phyloP scores from a whole-genome alignment of 768 basidiomycete species.

The Leccinum subgranulosum region DNA sequence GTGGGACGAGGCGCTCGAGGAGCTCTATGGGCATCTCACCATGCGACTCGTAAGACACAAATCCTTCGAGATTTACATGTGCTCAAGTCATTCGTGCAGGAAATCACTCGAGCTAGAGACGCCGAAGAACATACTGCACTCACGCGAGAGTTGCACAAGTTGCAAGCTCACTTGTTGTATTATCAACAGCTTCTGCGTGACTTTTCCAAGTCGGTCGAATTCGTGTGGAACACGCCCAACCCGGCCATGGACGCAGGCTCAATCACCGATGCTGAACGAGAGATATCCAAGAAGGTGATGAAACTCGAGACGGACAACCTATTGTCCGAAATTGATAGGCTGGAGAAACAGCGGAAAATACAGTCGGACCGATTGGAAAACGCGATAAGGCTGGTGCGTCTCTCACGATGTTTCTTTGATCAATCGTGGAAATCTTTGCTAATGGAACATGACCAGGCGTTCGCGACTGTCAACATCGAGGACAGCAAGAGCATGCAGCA shows the following conservation, averaged over 20 bases:
- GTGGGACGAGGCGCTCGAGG: constrained; percentile 59
- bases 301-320: constrained; percentile 19
- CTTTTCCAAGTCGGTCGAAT: constrained; percentile 49
- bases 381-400: constrained; percentile 30
- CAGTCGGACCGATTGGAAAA: constrained; percentile 31
- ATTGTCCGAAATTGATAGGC: constrained; percentile 44
- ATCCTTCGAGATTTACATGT: background rate
- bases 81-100: constrained; percentile 30
- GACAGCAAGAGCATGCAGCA: constrained; percentile 52
- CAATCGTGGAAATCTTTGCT: background rate
- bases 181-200: constrained; percentile 54
- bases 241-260: constrained; percentile 38
- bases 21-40: constrained; percentile 49
- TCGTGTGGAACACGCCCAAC: constrained; percentile 47
- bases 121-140: constrained; percentile 36
- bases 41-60: constrained; percentile 35
- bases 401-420: background rate
- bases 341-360: constrained; percentile 26
- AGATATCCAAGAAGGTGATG: constrained; percentile 11
- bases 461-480: constrained; percentile 56
- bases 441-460: constrained; percentile 39
- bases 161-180: constrained; percentile 57
- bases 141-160: constrained; percentile 53
- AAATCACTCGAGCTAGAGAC: constrained; percentile 32
- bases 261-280: constrained; percentile 8